Percentiles rank a stretch among this genome's conserved stretches.
phyloP scores from a whole-genome alignment of 2,329 filamentous ascomycete genomes.

The Triangularia verruculosa region DNA sequence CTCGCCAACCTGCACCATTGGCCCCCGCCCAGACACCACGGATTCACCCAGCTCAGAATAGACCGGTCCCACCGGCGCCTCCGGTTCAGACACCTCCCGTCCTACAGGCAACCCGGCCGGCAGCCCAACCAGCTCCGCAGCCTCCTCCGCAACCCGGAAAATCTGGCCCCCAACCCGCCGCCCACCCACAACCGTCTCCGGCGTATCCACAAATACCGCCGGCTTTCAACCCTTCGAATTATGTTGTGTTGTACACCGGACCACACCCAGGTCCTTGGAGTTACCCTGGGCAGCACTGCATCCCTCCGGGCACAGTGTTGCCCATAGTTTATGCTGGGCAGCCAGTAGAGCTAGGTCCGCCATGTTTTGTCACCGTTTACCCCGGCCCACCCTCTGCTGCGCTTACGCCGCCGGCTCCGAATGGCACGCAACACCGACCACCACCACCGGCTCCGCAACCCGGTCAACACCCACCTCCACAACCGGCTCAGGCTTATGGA shows the following conservation, averaged over 20 bases:
- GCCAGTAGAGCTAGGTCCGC: slow-evolving; percentile 7
- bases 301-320: slow-evolving; percentile 14
- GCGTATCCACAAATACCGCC: slow-evolving; percentile 1
- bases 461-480: neutral
- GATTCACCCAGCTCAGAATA: neutral
- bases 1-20: neutral
- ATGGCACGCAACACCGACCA: neutral
- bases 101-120: neutral
- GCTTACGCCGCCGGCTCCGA: slow-evolving; percentile 6
- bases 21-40: slow-evolving; percentile 9
- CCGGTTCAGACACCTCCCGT: neutral
- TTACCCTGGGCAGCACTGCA: slow-evolving; percentile 12
- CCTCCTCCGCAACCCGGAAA: neutral
- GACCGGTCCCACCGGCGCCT: neutral
- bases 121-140: neutral
- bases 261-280: slow-evolving; percentile 12
- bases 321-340: slow-evolving; percentile 17
- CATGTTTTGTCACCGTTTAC: slow-evolving; percentile 14
- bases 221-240: slow-evolving; percentile 11
- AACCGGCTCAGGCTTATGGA: neutral
- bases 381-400: slow-evolving; percentile 4
- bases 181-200: neutral
- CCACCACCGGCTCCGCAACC: neutral
- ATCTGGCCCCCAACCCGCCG: neutral
- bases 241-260: slow-evolving; percentile 16